Percentiles rank a stretch among this genome's conserved stretches.
Evolutionary conservation across 441 rosid genomes (phyloP).

Genomic region (Syzygium malaccense): DNA sequence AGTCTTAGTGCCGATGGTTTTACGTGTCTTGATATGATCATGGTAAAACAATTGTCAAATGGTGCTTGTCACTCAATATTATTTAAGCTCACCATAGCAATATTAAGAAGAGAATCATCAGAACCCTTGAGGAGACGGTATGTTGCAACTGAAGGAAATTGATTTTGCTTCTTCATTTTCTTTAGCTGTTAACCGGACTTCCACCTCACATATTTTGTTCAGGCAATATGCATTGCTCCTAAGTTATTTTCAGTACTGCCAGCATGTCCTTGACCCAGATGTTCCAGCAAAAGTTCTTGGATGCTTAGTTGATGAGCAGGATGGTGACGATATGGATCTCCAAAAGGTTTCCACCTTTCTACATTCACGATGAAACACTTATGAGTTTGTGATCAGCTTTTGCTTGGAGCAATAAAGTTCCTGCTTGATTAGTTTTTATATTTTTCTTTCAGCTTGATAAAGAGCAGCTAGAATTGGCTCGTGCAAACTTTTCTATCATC

Average conservation of each 20-base stretch:
- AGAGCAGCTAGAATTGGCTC: conserved; percentile 90
- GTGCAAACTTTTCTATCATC: conserved; percentile 71
- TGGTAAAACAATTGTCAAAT: conserved; percentile 78
- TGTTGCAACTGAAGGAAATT: conserved; percentile 2
- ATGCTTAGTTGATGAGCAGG: conserved; percentile 73
- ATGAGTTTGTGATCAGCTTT: background rate
- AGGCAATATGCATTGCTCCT: conserved; percentile 95
- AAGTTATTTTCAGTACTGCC: conserved; percentile 95
- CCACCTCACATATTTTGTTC: conserved; percentile 11
- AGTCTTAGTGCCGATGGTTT: conserved; percentile 67
- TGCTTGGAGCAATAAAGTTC: background rate
- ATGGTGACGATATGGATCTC: conserved; percentile 83
- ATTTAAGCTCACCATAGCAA: conserved; percentile 83
- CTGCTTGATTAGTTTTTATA: background rate
- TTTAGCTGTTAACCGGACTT: conserved; percentile 10
- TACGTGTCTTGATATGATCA: conserved; percentile 79
- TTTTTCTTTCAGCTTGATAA: conserved; percentile 57
- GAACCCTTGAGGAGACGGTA: conserved; percentile 99
- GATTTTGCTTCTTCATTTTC: conserved; percentile 1
- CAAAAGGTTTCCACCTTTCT: conserved; percentile 42
- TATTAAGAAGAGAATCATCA: conserved; percentile 87
- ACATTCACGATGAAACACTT: background rate
- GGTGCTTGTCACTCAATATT: conserved; percentile 90
- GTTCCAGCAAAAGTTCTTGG: conserved; percentile 79
- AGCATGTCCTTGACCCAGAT: conserved; percentile 80